These are phyloP conservation scores for Ostreobium quekettii DNA, from an alignment of 139 green algal genomes.

Conservation along the genomic window DNA sequence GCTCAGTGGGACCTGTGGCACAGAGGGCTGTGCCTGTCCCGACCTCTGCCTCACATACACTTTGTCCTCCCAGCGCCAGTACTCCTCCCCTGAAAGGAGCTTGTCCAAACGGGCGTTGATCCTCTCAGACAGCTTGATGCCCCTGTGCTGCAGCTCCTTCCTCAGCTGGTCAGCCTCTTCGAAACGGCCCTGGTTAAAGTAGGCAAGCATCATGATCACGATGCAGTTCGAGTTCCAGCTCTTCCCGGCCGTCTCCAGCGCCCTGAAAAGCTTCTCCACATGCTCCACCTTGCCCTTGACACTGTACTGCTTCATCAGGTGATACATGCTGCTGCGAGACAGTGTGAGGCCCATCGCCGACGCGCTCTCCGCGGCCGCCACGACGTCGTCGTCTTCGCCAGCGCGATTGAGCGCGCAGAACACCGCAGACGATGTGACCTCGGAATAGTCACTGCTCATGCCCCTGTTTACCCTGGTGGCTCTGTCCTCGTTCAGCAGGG, in stretches of 20 bases:
- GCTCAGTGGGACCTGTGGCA: no score
- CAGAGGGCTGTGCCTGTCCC: no score
- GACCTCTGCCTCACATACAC: background rate
- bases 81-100: constrained; percentile 10
- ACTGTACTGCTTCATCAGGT: constrained; percentile 19
- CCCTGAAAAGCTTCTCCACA: constrained; percentile 10
- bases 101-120: constrained; percentile 8
- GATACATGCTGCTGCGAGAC: constrained; percentile 15
- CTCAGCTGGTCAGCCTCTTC: constrained; percentile 10
- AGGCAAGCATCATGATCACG: constrained; percentile 16
- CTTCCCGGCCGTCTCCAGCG: constrained; percentile 3
- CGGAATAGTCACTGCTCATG: constrained; percentile 1
- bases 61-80: constrained; percentile 15
- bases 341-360: constrained; percentile 5
- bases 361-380: constrained; percentile 9
- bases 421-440: constrained; percentile 8
- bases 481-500: background rate
- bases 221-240: constrained; percentile 18
- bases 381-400: background rate
- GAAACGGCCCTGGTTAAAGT: constrained; percentile 16
- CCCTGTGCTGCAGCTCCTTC: background rate
- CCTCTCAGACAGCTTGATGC: constrained; percentile 15
- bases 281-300: constrained; percentile 5
- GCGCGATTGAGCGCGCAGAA: constrained; percentile 10
- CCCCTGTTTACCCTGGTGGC: background rate